A percentile compares a stretch with the other conserved stretches of the same genome.
Evolutionary conservation across 2,329 filamentous ascomycete genomes (phyloP).

Genomic region (Aspergillus ochraceoroseus): DNA sequence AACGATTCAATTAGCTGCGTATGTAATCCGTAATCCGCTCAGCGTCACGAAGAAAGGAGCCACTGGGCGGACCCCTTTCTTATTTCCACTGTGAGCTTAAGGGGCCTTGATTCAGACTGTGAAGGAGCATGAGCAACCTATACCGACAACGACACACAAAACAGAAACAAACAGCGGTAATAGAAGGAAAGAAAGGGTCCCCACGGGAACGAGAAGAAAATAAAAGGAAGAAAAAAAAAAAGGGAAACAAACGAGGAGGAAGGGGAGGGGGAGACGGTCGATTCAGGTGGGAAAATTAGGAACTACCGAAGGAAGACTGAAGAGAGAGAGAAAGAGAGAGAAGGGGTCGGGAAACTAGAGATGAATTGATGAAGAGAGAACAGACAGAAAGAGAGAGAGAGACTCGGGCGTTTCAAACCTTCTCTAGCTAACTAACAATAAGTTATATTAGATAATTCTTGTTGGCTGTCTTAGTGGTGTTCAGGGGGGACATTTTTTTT

Average conservation of each 20-base stretch:
- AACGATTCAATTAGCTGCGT: no score
- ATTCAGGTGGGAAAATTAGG: conserved; percentile 1
- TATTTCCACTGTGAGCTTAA: conserved; percentile 15
- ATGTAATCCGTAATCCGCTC: conserved; percentile 14
- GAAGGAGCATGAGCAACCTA: conserved; percentile 20
- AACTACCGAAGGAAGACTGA: conserved; percentile 8
- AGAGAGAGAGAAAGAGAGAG: conserved; percentile 9
- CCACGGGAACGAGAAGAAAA: conserved; percentile 15
- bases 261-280: conserved; percentile 3
- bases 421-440: conserved; percentile 16
- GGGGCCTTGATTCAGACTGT: conserved; percentile 14
- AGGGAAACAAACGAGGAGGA: conserved; percentile 9
- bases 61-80: conserved; percentile 7
- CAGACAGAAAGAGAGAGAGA: conserved; percentile 16
- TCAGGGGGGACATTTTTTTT: no score
- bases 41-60: conserved; percentile 12
- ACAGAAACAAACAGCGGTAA: conserved; percentile 15
- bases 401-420: conserved; percentile 26
- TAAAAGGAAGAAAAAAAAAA: conserved; percentile 12
- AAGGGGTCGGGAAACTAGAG: conserved; percentile 4
- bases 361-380: no score
- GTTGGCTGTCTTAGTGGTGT: conserved; percentile 10
- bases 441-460: conserved; percentile 22
- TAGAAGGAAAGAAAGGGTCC: conserved; percentile 12
- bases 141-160: conserved; percentile 19